These are phyloP conservation scores for Colletotrichum sp. DNA, from an alignment of 2,329 filamentous ascomycete genomes.

Conservation along the genomic window DNA sequence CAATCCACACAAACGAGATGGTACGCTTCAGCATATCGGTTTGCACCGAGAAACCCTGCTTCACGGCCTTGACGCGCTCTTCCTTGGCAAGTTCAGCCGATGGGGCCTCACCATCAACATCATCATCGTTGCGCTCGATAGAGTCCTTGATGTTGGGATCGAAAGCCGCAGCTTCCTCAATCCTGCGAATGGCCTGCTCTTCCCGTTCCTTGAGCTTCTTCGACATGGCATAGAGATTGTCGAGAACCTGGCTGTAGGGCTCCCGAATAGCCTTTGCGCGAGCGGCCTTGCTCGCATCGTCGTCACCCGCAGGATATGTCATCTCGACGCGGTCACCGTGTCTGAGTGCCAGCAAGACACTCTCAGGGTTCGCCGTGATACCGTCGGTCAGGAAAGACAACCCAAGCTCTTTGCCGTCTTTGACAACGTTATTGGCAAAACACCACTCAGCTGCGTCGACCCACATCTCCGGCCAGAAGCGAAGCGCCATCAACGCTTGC, in stretches of 20 bases:
- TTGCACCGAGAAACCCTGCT: slow-evolving; percentile 74
- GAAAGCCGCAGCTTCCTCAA: slow-evolving; percentile 57
- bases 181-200: slow-evolving; percentile 58
- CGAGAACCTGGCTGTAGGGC: slow-evolving; percentile 82
- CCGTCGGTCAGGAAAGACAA: slow-evolving; percentile 83
- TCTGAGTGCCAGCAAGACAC: slow-evolving; percentile 86
- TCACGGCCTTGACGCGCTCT: slow-evolving; percentile 64
- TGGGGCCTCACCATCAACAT: slow-evolving; percentile 31
- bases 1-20: slow-evolving; percentile 94
- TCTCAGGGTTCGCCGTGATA: slow-evolving; percentile 90
- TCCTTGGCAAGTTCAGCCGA: slow-evolving; percentile 54
- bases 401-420: slow-evolving; percentile 67
- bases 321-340: slow-evolving; percentile 87
- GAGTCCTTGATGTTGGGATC: slow-evolving; percentile 40
- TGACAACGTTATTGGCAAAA: slow-evolving; percentile 73
- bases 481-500: slow-evolving; percentile 89
- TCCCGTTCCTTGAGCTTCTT: slow-evolving; percentile 73
- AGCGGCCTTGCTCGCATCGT: slow-evolving; percentile 73
- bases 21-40: slow-evolving; percentile 80
- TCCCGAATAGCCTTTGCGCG: slow-evolving; percentile 81
- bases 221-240: slow-evolving; percentile 86
- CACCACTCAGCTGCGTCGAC: slow-evolving; percentile 94
- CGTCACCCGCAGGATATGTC: slow-evolving; percentile 77
- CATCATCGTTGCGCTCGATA: slow-evolving; percentile 54
- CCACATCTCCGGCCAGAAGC: slow-evolving; percentile 97